phyloP scores from a whole-genome alignment of 176 grass and related monocot genomes.

The Raddia distichophylla region DNA sequence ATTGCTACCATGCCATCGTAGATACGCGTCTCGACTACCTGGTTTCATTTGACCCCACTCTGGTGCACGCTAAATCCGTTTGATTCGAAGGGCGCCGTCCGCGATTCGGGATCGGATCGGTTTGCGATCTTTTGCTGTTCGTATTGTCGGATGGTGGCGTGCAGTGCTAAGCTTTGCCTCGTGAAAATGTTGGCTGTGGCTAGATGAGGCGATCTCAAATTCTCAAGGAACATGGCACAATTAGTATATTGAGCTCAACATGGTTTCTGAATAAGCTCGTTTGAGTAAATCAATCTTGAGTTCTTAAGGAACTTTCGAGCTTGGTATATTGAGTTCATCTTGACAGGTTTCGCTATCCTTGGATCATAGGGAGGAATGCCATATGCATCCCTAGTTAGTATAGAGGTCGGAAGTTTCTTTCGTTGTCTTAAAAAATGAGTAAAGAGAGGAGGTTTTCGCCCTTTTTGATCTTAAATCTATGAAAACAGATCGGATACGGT shows the following conservation, averaged over 20 bases:
- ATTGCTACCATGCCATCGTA: not conserved
- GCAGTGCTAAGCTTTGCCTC: not conserved
- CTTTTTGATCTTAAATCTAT: too few relatives aligned
- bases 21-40: not conserved
- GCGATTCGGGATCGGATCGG: conserved; percentile 15
- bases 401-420: too few relatives aligned
- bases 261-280: not conserved
- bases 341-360: not conserved
- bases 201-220: not conserved
- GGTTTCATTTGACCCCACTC: not conserved
- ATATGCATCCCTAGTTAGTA: too few relatives aligned
- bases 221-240: not conserved
- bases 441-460: too few relatives aligned
- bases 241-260: not conserved
- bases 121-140: not conserved
- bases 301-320: too few relatives aligned
- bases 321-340: too few relatives aligned
- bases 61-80: not conserved
- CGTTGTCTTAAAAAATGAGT: too few relatives aligned
- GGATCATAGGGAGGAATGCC: too few relatives aligned
- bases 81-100: not conserved
- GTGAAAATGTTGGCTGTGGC: not conserved
- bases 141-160: not conserved
- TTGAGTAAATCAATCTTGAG: not conserved
- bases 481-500: too few relatives aligned